Evolutionary conservation across 1,139 yeast genomes (phyloP).

Genomic region (Scheffersomyces parashehatae): DNA sequence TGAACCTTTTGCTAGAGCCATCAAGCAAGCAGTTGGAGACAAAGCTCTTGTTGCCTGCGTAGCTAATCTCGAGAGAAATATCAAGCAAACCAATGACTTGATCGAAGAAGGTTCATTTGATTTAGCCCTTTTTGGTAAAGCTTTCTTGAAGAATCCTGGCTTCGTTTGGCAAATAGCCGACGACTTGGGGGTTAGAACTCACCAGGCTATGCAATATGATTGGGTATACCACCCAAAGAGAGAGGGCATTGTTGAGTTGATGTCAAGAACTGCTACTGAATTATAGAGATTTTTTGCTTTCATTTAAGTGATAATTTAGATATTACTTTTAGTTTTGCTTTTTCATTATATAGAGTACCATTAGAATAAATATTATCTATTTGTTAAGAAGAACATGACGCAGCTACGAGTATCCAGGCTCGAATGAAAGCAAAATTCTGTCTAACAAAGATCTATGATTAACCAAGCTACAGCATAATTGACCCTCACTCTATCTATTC

Average conservation of each 20-base stretch:
- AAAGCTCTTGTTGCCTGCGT: conserved; percentile 45
- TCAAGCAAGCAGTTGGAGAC: conserved; percentile 48
- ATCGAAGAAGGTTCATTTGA: conserved; percentile 47
- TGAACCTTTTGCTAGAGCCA: conserved; percentile 37
- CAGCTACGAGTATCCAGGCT: no score
- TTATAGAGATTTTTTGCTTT: no score
- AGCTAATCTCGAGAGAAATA: conserved; percentile 40
- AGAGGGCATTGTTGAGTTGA: conserved; percentile 6
- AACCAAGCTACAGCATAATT: no score
- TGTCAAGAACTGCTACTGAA: conserved; percentile 1
- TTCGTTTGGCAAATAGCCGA: conserved; percentile 52
- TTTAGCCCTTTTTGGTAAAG: conserved; percentile 45
- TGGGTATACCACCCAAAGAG: conserved; percentile 18
- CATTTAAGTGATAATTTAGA: no score
- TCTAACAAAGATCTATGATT: no score
- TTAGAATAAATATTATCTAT: no score
- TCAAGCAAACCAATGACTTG: conserved; percentile 34
- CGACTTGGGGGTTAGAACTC: conserved; percentile 41
- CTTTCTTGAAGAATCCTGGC: conserved; percentile 50
- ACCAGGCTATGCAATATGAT: conserved; percentile 39
- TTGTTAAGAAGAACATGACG: no score
- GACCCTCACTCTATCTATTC: no score
- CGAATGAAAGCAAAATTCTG: no score
- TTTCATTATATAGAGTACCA: background rate
- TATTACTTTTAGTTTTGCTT: background rate